These are phyloP conservation scores for Drosera spatulata DNA, from an alignment of 179 eudicot genomes.

Conservation along the genomic window DNA sequence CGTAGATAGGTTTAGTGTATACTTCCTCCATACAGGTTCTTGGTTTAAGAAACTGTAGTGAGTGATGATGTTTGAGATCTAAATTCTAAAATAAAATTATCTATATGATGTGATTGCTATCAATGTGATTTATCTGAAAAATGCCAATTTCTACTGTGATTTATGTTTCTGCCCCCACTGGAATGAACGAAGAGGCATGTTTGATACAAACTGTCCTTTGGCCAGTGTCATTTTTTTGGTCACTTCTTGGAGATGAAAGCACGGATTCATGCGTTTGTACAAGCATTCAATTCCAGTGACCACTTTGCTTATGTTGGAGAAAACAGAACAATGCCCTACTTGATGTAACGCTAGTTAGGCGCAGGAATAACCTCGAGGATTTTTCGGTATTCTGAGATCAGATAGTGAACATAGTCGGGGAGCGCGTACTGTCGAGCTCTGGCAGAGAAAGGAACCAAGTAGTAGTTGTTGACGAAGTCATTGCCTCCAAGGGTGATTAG, in stretches of 20 bases:
- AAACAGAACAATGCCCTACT: not conserved
- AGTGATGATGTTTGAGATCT: too few species aligned
- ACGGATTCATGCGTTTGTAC: not conserved
- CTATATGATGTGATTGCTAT: too few species aligned
- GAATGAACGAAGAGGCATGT: too few species aligned
- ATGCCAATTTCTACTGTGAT: too few species aligned
- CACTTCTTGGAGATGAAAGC: not conserved
- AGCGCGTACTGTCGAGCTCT: conserved; percentile 26
- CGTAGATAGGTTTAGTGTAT: too few species aligned
- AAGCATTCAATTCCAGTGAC: not conserved
- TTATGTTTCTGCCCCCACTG: too few species aligned
- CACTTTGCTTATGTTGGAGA: not conserved
- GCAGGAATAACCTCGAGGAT: conserved; percentile 12
- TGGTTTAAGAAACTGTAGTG: too few species aligned
- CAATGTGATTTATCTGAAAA: too few species aligned
- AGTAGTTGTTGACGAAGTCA: conserved; percentile 41
- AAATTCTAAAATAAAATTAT: too few species aligned
- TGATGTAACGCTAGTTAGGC: too few species aligned
- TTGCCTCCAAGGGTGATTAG: not conserved
- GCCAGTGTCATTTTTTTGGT: not conserved
- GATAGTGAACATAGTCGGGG: conserved; percentile 19
- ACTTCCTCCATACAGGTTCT: too few species aligned
- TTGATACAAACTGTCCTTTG: too few species aligned
- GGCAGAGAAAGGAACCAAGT: conserved; percentile 21
- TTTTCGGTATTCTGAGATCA: conserved; percentile 2